Conservation (phyloP, 768 basidiomycete species). For the Neoboletus subvelutipes region DNA sequence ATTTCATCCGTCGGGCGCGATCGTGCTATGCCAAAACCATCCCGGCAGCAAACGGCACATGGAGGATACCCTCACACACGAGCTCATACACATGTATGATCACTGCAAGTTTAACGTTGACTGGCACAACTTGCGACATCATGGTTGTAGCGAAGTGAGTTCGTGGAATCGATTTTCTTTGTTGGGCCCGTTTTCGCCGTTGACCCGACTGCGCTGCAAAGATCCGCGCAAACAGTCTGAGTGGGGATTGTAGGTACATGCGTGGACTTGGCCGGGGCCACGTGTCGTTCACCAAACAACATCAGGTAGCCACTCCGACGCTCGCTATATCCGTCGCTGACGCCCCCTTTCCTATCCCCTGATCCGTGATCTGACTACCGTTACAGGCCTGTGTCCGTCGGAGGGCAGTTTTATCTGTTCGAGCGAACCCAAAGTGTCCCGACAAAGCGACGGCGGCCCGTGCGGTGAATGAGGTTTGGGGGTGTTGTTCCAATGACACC, state of each 20-base stretch:
- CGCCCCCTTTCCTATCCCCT: background rate
- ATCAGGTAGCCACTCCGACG: constrained; percentile 62
- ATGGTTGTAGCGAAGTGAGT: constrained; percentile 94
- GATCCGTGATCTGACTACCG: constrained; percentile 1
- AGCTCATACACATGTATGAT: constrained; percentile 94
- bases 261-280: constrained; percentile 80
- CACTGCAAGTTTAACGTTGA: constrained; percentile 93
- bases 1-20: constrained; percentile 77
- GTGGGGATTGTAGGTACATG: constrained; percentile 87
- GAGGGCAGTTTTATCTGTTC: constrained; percentile 79
- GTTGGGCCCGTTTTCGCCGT: background rate
- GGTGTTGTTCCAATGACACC: constrained; percentile 93
- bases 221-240: constrained; percentile 94
- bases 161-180: background rate
- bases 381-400: constrained; percentile 85
- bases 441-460: constrained; percentile 75
- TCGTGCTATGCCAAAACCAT: constrained; percentile 83
- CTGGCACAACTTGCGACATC: constrained; percentile 87
- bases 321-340: constrained; percentile 11
- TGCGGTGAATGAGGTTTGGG: constrained; percentile 96
- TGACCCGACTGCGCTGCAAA: constrained; percentile 32
- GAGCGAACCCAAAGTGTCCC: constrained; percentile 77
- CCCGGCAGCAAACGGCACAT: constrained; percentile 81
- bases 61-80: constrained; percentile 92
- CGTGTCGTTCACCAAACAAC: constrained; percentile 85